Conservation (phyloP, 1,284 basidiomycete species). For the Binderoboletus segoi region DNA sequence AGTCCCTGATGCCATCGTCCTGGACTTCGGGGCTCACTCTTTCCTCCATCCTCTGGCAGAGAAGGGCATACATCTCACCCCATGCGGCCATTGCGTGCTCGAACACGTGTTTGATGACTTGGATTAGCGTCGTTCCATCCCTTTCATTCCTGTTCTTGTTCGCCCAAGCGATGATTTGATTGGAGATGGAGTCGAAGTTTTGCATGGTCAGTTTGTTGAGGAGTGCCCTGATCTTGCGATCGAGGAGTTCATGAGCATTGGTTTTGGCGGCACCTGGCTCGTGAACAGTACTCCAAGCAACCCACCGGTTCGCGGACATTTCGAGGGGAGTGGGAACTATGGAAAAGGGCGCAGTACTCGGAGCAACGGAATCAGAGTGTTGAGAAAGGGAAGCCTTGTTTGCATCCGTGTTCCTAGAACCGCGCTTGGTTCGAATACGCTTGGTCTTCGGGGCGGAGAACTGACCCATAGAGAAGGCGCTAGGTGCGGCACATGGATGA, state of each 20-base stretch:
- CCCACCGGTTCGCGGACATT: slow-evolving; percentile 85
- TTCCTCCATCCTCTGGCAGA: slow-evolving; percentile 95
- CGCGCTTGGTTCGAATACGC: slow-evolving; percentile 74
- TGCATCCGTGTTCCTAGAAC: slow-evolving; percentile 52
- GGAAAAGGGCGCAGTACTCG: slow-evolving; percentile 10
- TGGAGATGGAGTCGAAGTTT: slow-evolving; percentile 94
- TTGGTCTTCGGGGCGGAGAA: slow-evolving; percentile 62
- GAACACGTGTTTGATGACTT: slow-evolving; percentile 95
- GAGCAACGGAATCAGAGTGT: slow-evolving; percentile 31
- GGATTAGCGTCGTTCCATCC: slow-evolving; percentile 91
- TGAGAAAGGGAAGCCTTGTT: slow-evolving; percentile 41
- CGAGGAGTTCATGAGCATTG: slow-evolving; percentile 81
- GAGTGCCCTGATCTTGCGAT: slow-evolving; percentile 90
- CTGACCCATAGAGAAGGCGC: slow-evolving; percentile 72
- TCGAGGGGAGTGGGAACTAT: slow-evolving; percentile 61
- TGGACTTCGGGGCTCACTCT: slow-evolving; percentile 83
- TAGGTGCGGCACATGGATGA: slow-evolving; percentile 36
- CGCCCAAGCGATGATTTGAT: slow-evolving; percentile 92
- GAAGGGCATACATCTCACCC: slow-evolving; percentile 95
- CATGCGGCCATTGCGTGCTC: slow-evolving; percentile 97
- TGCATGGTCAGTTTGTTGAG: slow-evolving; percentile 98
- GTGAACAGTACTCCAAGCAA: slow-evolving; percentile 39
- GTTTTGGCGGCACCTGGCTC: slow-evolving; percentile 45
- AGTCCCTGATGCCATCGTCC: slow-evolving; percentile 74
- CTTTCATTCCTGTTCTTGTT: slow-evolving; percentile 93